Percentiles rank a stretch among this genome's conserved stretches.
phyloP scores from a whole-genome alignment of 768 basidiomycete species.

The Termitomyces sp. region DNA sequence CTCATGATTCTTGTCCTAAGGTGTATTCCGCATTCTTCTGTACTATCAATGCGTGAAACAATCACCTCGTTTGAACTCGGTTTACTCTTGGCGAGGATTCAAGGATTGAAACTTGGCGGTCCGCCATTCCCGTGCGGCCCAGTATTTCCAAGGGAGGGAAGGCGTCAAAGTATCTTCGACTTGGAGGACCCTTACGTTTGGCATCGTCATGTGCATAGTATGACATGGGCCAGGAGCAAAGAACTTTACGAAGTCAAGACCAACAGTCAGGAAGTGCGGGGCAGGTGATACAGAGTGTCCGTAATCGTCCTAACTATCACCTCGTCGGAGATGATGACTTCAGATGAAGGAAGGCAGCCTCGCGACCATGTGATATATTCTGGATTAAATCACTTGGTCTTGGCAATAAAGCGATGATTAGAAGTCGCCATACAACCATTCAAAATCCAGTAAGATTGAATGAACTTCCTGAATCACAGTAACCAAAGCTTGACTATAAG shows the following conservation, averaged over 20 bases:
- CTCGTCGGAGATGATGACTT: not conserved
- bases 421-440: not conserved
- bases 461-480: not conserved
- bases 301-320: too few species aligned
- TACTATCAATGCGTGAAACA: not conserved
- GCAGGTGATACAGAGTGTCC: not conserved
- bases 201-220: not conserved
- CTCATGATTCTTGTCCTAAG: not conserved
- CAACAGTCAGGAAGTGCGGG: not conserved
- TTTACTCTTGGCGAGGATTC: not conserved
- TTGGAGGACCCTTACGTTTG: not conserved
- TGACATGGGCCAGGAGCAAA: not conserved
- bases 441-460: not conserved
- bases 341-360: not conserved
- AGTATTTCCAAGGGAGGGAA: not conserved
- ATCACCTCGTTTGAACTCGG: too few species aligned
- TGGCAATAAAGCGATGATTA: not conserved
- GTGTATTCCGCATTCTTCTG: not conserved
- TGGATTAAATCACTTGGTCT: not conserved
- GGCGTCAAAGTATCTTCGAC: not conserved
- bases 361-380: not conserved
- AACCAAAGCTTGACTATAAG: not conserved
- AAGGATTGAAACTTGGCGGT: not conserved
- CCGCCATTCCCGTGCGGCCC: not conserved
- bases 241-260: not conserved